Evolutionary conservation across 257 asterid genomes (phyloP), one percentile per base, ranked within the genome.

Genomic region (Solanum medicagineum): DNA sequence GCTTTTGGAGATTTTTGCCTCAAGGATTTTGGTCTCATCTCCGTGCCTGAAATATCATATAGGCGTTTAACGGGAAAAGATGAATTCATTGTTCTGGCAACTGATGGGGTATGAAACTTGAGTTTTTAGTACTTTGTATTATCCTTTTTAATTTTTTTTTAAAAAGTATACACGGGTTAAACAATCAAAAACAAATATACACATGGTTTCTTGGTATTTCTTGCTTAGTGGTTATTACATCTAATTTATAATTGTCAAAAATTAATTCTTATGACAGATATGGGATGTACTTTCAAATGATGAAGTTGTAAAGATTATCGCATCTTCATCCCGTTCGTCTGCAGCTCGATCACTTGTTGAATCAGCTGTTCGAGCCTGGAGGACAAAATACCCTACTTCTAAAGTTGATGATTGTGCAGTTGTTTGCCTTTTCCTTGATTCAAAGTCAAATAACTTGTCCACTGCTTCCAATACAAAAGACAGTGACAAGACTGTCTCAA

Each of bases 1-100:
- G 98, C 98, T 55, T 92, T 95, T 88, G 98, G 98, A 85, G 97
- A 95, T 88, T 95, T 95, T 83, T 95, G 98, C 88, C 93, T 95
- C 81, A 95, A 95, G 93, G 97, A 93, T 74, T 94, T 86, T 16
- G 98, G 98, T 73, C 93, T 95, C 32, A 95, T 93, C 88, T 95
- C 98, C 4, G 93, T 93, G 83, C 98, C 98, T 57, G 97, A 93
- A 86, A 85, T 95, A 87, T 91, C 93, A 20, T 91, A 90, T 77
- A 94, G 95, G 85, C 95, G 91, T 79, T 88, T 95, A 74, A 95
- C 94, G 3, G 89, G 91, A 83, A 91, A 88, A 86, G 98, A 95
- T 32, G 96, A 95, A 89, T 95, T 95, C 85, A 85, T 95, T 54
- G 94, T 95, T 84, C 83, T 95, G 87, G 98, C 98, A 79, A 90